Percentiles rank a stretch among this genome's conserved stretches.
These are phyloP conservation scores for Xylaria sp. DNA, from an alignment of 2,329 filamentous ascomycete species.

Conservation along the genomic window DNA sequence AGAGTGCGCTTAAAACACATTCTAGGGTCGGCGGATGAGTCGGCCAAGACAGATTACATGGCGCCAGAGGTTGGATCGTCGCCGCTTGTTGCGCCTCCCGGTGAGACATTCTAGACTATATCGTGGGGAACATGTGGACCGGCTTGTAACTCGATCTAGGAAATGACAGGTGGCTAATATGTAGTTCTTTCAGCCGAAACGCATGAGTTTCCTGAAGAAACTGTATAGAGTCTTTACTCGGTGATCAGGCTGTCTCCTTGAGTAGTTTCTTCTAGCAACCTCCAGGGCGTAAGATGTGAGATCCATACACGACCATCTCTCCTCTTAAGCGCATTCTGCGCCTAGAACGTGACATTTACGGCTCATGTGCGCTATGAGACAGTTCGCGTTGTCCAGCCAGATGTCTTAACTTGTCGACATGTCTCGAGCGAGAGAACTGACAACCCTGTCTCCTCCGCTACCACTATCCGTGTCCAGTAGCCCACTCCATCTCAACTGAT, in stretches of 20 bases:
- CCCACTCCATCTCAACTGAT: neutral
- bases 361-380: neutral
- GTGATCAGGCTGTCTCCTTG: neutral
- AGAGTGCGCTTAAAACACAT: neutral
- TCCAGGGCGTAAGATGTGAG: neutral
- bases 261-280: neutral
- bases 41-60: slow-evolving; percentile 11
- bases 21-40: slow-evolving; percentile 2
- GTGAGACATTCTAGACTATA: slow-evolving; percentile 25
- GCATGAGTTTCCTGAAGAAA: too few relatives aligned
- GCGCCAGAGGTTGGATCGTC: neutral
- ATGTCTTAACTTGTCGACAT: slow-evolving; percentile 5
- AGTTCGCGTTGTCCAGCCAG: neutral
- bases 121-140: neutral
- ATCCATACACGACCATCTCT: neutral
- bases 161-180: too few relatives aligned
- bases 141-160: too few relatives aligned
- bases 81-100: slow-evolving; percentile 17
- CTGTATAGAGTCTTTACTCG: too few relatives aligned
- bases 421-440: slow-evolving; percentile 12
- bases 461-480: neutral
- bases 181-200: too few relatives aligned
- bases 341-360: slow-evolving; percentile 7
- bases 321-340: neutral
- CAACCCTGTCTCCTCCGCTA: neutral